Evolutionary conservation across 2,329 filamentous ascomycete genomes (phyloP).

Genomic region (Bertia moriformis): DNA sequence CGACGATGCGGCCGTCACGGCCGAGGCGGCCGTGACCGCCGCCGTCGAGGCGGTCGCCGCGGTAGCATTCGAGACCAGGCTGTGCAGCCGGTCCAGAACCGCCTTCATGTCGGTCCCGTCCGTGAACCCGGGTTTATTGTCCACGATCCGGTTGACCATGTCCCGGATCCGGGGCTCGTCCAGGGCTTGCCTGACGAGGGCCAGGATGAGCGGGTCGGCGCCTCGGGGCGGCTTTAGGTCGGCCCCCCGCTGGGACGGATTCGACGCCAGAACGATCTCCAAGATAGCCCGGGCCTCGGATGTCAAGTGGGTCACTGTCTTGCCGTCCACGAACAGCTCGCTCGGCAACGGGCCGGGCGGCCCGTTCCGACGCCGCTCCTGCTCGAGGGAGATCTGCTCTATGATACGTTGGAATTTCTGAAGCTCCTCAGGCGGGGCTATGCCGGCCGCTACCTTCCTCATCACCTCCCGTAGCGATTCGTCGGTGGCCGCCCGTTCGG

Average conservation of each 20-base stretch:
- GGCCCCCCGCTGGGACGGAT: constrained; percentile 36
- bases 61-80: constrained; percentile 5
- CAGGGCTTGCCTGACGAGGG: constrained; percentile 39
- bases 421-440: constrained; percentile 57
- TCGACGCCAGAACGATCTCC: constrained; percentile 42
- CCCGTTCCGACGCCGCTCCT: constrained; percentile 32
- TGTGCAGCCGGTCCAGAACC: constrained; percentile 30
- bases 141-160: constrained; percentile 37
- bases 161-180: constrained; percentile 32
- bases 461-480: constrained; percentile 62
- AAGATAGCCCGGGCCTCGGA: constrained; percentile 41
- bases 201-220: constrained; percentile 39
- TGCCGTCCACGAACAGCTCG: constrained; percentile 37
- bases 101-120: constrained; percentile 39
- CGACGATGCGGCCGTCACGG: too few relatives aligned
- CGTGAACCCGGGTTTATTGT: constrained; percentile 30
- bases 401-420: constrained; percentile 69
- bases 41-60: too few relatives aligned
- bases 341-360: constrained; percentile 37
- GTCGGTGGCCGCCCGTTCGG: constrained; percentile 61
- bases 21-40: too few relatives aligned
- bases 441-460: constrained; percentile 67
- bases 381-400: constrained; percentile 56
- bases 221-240: constrained; percentile 36
- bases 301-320: constrained; percentile 43